Evolutionary conservation across 345 rosid genomes (phyloP).

Genomic region (Lepidium aucheri): DNA sequence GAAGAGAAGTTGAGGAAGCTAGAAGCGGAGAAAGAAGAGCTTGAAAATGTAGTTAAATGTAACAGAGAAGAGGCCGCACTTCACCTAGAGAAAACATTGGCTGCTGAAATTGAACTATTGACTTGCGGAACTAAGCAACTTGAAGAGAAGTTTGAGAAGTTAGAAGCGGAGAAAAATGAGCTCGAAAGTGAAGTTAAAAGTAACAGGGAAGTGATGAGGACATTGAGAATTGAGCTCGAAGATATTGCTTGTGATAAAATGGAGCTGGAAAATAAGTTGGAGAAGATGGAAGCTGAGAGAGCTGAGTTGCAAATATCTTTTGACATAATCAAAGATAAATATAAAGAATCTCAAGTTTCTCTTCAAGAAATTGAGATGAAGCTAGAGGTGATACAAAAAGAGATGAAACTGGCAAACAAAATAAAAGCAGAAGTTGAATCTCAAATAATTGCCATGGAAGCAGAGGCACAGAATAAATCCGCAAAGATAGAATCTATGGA

Average conservation of each 20-base stretch:
- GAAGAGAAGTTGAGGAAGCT: conserved; percentile 35
- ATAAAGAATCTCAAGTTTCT: conserved; percentile 37
- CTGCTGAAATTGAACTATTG: conserved; percentile 41
- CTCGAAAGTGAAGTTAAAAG: conserved; percentile 29
- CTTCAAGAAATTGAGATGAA: conserved; percentile 40
- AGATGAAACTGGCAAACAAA: conserved; percentile 38
- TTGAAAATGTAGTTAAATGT: conserved; percentile 28
- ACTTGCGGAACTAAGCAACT: conserved; percentile 28
- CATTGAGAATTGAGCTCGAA: conserved; percentile 45
- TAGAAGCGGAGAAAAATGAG: conserved; percentile 35
- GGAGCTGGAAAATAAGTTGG: conserved; percentile 43
- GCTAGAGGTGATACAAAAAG: conserved; percentile 45
- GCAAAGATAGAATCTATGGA: conserved; percentile 46
- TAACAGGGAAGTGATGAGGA: conserved; percentile 28
- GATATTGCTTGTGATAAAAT: conserved; percentile 25
- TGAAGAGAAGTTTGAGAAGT: conserved; percentile 35
- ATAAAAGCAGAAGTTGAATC: conserved; percentile 46
- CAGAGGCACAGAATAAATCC: conserved; percentile 34
- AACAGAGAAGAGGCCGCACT: conserved; percentile 19
- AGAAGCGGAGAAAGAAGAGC: conserved; percentile 29
- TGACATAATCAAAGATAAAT: conserved; percentile 32
- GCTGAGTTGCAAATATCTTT: conserved; percentile 55
- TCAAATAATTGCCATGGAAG: conserved; percentile 46
- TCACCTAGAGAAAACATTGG: conserved; percentile 25
- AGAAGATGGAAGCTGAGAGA: conserved; percentile 37